A percentile compares a stretch with the other conserved stretches of the same genome.
These are phyloP conservation scores for Chaetomidium leptoderma DNA, from an alignment of 495 filamentous ascomycete species.

Conservation along the genomic window DNA sequence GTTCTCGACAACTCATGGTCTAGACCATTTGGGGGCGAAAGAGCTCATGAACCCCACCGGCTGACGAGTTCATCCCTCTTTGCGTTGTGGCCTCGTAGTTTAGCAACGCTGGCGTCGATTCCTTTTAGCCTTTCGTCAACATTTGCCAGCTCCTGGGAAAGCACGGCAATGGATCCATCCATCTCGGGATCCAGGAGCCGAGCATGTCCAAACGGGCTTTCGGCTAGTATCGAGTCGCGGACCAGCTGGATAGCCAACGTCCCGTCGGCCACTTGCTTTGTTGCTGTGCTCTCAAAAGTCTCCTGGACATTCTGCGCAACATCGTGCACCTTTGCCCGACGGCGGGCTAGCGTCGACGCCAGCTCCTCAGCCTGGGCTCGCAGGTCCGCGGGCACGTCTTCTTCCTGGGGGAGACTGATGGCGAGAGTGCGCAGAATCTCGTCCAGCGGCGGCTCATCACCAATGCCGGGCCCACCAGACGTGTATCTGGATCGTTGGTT, in stretches of 20 bases:
- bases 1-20: no score
- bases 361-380: slow-evolving; percentile 18
- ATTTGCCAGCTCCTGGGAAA: slow-evolving; percentile 36
- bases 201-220: slow-evolving; percentile 38
- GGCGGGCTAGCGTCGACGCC: slow-evolving; percentile 28
- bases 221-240: slow-evolving; percentile 41
- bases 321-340: slow-evolving; percentile 33
- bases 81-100: slow-evolving; percentile 29
- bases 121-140: slow-evolving; percentile 27
- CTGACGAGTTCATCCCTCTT: slow-evolving; percentile 40
- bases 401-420: slow-evolving; percentile 28
- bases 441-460: slow-evolving; percentile 30
- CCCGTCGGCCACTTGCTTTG: slow-evolving; percentile 37
- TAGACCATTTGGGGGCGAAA: background rate
- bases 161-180: slow-evolving; percentile 32
- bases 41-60: slow-evolving; percentile 34
- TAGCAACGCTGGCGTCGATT: slow-evolving; percentile 28
- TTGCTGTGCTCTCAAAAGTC: slow-evolving; percentile 34
- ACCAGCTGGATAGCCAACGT: slow-evolving; percentile 40
- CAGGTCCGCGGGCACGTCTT: slow-evolving; percentile 9
- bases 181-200: slow-evolving; percentile 42
- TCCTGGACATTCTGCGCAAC: slow-evolving; percentile 38
- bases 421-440: slow-evolving; percentile 31
- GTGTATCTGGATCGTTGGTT: slow-evolving; percentile 27
- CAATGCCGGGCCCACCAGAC: slow-evolving; percentile 24